Evolutionary conservation across 257 asterid species (phyloP).

Genomic region (Fraxinus pennsylvanica): DNA sequence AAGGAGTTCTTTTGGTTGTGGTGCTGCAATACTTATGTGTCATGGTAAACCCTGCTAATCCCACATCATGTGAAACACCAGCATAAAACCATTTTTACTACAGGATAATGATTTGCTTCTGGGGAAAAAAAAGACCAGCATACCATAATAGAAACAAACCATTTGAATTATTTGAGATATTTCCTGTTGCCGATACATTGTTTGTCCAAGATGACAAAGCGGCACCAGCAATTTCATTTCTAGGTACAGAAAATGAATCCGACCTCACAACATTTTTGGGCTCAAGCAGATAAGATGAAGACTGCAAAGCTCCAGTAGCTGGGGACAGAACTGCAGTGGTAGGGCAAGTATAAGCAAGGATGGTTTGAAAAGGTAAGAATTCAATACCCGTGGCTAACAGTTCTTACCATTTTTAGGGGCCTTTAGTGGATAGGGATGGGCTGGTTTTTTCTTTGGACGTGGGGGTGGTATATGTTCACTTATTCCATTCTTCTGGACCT

Average conservation of each 20-base stretch:
- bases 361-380: not conserved
- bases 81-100: not conserved
- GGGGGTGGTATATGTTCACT: conserved; percentile 90
- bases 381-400: not conserved
- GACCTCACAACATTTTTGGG: conserved; percentile 40
- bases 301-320: conserved; percentile 39
- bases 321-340: conserved; percentile 36
- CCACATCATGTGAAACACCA: conserved; percentile 47
- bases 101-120: not conserved
- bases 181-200: conserved; percentile 35
- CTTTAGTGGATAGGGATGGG: conserved; percentile 90
- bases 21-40: too few species aligned
- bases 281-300: conserved; percentile 51
- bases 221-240: conserved; percentile 34
- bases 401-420: conserved; percentile 62
- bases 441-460: conserved; percentile 87
- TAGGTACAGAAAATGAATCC: conserved; percentile 49
- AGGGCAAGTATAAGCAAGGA: conserved; percentile 12
- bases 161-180: conserved; percentile 33
- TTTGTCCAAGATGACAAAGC: conserved; percentile 53
- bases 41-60: conserved; percentile 33
- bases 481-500: conserved; percentile 81
- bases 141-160: conserved; percentile 41
- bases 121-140: not conserved
- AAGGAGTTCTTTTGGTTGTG: too few species aligned